Base-by-base conservation (phyloP, 257 asterid genomes). In the Nicotiana otophora region DNA sequence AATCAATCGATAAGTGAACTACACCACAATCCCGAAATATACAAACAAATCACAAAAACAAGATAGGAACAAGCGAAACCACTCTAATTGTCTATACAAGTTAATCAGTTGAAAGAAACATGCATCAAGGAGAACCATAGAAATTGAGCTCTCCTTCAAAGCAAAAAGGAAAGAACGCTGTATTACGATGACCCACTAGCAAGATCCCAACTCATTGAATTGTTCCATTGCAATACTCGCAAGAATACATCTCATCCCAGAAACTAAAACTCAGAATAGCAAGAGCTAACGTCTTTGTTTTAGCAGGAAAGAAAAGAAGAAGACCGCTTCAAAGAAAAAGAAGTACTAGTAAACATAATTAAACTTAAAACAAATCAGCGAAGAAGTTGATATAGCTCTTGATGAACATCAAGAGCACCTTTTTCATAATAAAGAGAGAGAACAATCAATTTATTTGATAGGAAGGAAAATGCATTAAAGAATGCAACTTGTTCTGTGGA, bases 401-500 rank as follows among this genome's bases (percentile, higher is more conserved):
- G 61, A 72, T 46, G 79, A 72, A 72, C 61, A 46, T 72, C 15
- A 46, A 46, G 48, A 72, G 58, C 7, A 70, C n/a, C 19, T 14
- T 19, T 10, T 36, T 68, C 77, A n/a, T n/a, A 5, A 42, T 39
- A 20, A 69, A 69, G 78, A 72, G 61, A 20, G 58, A 72, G 36
- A 46, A 6, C 26, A 72, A 72, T 72, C 60, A 72, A 72, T 72
- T 42, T 72, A 72, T 72, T 72, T 46, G 78, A 23, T 72, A 46
- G 34, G 78, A 42, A 12, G 78, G 78, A 72, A 72, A 72, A 72
- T 72, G 36, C 12, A 8, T 46, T 12, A 42, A 72, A 12, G 39
- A 72, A 72, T 72, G 39, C 39, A 72, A 72, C 14, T 72, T 72
- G 60, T 12, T 72, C 17, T 46, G 61, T 72, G 61, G 60, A 72